Evolutionary conservation across 1,284 basidiomycete genomes (phyloP).

Genomic region (Leccinum pachyderme): DNA sequence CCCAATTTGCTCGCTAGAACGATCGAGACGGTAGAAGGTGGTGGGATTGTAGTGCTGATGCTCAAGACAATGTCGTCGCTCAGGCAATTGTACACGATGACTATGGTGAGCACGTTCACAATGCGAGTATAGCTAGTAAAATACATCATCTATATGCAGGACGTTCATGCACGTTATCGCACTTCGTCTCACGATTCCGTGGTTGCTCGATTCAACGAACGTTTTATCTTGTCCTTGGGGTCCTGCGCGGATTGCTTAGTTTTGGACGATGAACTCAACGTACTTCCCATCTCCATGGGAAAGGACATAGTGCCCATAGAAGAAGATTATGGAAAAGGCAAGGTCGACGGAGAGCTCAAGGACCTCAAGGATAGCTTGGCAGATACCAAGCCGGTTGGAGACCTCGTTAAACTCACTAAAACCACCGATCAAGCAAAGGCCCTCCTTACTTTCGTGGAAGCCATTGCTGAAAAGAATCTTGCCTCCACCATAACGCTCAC

Average conservation of each 20-base stretch:
- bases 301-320: conserved; percentile 85
- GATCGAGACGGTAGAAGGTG: conserved; percentile 98
- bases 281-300: conserved; percentile 93
- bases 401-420: conserved; percentile 89
- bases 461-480: conserved; percentile 88
- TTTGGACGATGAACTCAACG: conserved; percentile 97
- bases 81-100: conserved; percentile 92
- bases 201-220: conserved; percentile 95
- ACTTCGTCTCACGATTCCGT: conserved; percentile 90
- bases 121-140: not conserved
- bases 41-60: conserved; percentile 89
- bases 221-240: conserved; percentile 93
- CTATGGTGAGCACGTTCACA: conserved; percentile 69
- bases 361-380: conserved; percentile 80
- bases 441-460: conserved; percentile 89
- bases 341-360: conserved; percentile 68
- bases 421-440: conserved; percentile 94
- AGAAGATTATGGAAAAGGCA: conserved; percentile 48
- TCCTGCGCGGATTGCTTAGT: conserved; percentile 90
- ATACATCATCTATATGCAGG: conserved; percentile 45
- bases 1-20: conserved; percentile 96
- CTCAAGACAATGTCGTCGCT: conserved; percentile 96
- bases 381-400: conserved; percentile 86
- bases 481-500: conserved; percentile 96
- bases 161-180: conserved; percentile 91